Evolutionary conservation across 495 filamentous ascomycete species (phyloP), one percentile per base, ranked within the genome.

Genomic region (Mycothermus thermophilus): DNA sequence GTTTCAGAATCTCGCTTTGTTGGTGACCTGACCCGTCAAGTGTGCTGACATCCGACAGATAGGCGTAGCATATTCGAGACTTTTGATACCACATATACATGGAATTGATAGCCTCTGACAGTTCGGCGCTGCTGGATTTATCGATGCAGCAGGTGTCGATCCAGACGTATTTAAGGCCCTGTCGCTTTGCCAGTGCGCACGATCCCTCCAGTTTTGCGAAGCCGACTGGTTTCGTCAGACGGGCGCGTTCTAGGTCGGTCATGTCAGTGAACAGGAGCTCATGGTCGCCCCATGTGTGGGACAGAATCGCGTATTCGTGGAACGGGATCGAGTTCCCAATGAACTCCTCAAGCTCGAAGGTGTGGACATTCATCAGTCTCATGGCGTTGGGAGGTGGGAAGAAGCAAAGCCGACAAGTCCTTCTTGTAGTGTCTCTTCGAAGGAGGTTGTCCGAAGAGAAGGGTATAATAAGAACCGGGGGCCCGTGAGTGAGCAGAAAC

Each of bases 131-230:
- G 20, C 43, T 46, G 17, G 21, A 33, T 21, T 46, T 46, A 22
- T 46, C 38, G 34, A 46, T 46, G 22, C 43, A 46, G 17, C 38
- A 41, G 0, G 43, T 41, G n/a, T 46, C 43, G 3, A 46, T 23
- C 43, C 43, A 46, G 1, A 19, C 20, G 19, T 23, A 42, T 0
- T 32, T 2, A 6, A 17, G 21, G 1, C 30, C 30, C 6, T 26
- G 9, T 25, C 11, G 6, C 22, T 6, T 6, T 25, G 22, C 22
- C 22, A 25, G 22, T 25, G 6, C 6, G 11, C 22, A 25, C 11
- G 22, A 6, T 11, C 6, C 22, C 22, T 25, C 6, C 22, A 25
- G 22, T 25, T 25, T 25, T 6, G 11, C 22, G 22, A 25, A 25
- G 6, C 22, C 22, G 6, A 11, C 22, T 25, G 6, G 6, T 25